Evolutionary conservation across 2,329 filamentous ascomycete genomes (phyloP).

Genomic region (Nannizziopsis barbatae): DNA sequence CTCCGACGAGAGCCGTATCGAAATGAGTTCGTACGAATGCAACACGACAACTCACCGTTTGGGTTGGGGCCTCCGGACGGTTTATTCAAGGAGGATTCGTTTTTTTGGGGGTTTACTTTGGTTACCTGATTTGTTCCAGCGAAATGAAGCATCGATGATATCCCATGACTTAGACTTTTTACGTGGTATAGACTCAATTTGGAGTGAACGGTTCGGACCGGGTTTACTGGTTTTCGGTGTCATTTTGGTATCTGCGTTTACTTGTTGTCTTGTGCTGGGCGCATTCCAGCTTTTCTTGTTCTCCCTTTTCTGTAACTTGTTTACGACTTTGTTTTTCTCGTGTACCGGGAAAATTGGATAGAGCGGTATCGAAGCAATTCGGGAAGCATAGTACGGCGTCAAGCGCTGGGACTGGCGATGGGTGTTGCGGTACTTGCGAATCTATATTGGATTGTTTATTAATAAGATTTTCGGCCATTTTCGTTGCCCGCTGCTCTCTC

Average conservation of each 20-base stretch:
- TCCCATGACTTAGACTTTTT: constrained; percentile 15
- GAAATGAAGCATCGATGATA: constrained; percentile 13
- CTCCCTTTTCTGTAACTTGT: not conserved
- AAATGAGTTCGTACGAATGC: too few species aligned
- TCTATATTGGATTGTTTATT: not conserved
- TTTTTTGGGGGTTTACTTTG: constrained; percentile 3
- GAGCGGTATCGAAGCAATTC: constrained; percentile 11
- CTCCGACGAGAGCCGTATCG: too few species aligned
- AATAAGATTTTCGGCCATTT: not conserved
- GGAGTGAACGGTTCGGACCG: constrained; percentile 10
- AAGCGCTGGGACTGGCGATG: constrained; percentile 6
- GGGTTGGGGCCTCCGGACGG: too few species aligned
- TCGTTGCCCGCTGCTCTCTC: not conserved
- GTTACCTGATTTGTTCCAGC: constrained; percentile 3
- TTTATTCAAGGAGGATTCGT: not conserved
- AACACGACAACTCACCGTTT: too few species aligned
- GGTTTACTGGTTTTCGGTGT: too few species aligned
- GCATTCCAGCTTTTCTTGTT: constrained; percentile 2
- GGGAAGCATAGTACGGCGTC: constrained; percentile 8
- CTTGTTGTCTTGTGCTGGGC: constrained; percentile 10
- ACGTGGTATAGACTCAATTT: constrained; percentile 10
- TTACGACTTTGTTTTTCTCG: constrained; percentile 1
- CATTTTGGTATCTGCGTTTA: too few species aligned
- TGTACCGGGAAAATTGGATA: not conserved
- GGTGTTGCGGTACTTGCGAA: constrained; percentile 6